Percentiles rank a stretch among this genome's conserved stretches.
phyloP scores from a whole-genome alignment of 495 filamentous ascomycete genomes.

The Penicillium odoratum region DNA sequence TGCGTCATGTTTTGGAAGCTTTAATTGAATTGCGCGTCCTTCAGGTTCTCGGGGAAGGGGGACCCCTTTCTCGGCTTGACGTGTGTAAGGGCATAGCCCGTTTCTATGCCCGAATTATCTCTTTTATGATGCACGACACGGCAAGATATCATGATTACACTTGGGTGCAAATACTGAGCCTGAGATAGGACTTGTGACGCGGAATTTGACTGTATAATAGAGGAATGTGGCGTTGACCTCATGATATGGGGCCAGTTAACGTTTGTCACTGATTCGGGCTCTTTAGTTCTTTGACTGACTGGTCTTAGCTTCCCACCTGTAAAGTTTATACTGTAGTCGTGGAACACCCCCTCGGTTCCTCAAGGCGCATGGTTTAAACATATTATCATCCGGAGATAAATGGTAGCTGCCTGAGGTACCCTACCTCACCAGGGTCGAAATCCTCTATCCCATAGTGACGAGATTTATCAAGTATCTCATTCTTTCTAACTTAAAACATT shows the following conservation, averaged over 20 bases:
- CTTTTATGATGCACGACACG: background rate
- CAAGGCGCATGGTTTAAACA: too few species aligned
- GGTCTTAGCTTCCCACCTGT: background rate
- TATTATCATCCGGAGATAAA: too few species aligned
- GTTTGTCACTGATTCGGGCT: background rate
- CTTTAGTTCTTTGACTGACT: background rate
- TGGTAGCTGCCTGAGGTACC: too few species aligned
- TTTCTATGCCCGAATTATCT: background rate
- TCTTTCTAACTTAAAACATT: too few species aligned
- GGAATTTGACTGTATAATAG: background rate
- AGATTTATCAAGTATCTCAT: too few species aligned
- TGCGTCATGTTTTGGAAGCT: background rate
- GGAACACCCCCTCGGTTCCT: background rate
- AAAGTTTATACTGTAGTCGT: background rate
- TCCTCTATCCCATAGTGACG: too few species aligned
- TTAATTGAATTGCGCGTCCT: background rate
- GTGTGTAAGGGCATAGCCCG: background rate
- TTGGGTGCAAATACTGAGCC: background rate
- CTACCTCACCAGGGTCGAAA: too few species aligned
- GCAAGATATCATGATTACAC: too few species aligned
- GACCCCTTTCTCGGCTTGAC: constrained; percentile 5
- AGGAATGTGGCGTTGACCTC: background rate
- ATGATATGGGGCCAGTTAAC: background rate
- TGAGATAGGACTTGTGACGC: background rate
- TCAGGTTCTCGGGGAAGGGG: constrained; percentile 1